Percentiles rank a stretch among this genome's conserved stretches.
Conservation (phyloP, 2,329 filamentous ascomycete genomes). For the Trichoderma simmonsii region DNA sequence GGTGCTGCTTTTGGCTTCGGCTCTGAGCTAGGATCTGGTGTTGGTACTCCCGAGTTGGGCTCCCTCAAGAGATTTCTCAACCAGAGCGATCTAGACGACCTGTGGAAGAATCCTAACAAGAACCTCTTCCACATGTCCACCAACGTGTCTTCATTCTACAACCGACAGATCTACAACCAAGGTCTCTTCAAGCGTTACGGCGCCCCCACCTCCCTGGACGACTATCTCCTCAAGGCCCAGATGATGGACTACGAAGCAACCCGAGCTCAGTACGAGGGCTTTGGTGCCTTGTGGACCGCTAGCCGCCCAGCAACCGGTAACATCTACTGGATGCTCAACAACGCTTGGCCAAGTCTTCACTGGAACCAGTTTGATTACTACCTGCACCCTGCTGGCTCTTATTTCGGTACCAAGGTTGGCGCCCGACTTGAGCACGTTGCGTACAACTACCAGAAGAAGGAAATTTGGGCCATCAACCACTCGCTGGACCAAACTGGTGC, state of each 20-base stretch:
- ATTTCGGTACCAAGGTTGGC: slow-evolving; percentile 56
- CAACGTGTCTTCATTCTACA: slow-evolving; percentile 52
- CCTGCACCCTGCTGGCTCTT: slow-evolving; percentile 54
- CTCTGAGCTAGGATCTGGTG: slow-evolving; percentile 59
- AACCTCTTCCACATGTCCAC: slow-evolving; percentile 60
- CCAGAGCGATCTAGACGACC: slow-evolving; percentile 46
- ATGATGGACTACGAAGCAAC: slow-evolving; percentile 64
- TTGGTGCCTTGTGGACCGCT: slow-evolving; percentile 48
- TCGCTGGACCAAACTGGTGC: slow-evolving; percentile 38
- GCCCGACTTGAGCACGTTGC: slow-evolving; percentile 50
- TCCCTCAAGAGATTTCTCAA: slow-evolving; percentile 55
- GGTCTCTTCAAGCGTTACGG: slow-evolving; percentile 53
- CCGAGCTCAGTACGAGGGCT: slow-evolving; percentile 57
- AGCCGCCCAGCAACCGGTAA: slow-evolving; percentile 54
- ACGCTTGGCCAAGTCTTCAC: slow-evolving; percentile 62
- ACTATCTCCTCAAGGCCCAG: slow-evolving; percentile 59
- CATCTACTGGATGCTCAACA: slow-evolving; percentile 67
- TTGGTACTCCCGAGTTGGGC: slow-evolving; percentile 57
- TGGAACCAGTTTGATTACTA: slow-evolving; percentile 66
- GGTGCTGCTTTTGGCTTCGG: slow-evolving; percentile 63
- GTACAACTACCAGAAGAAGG: slow-evolving; percentile 49
- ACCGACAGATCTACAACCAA: slow-evolving; percentile 55
- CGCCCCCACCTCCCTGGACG: slow-evolving; percentile 46
- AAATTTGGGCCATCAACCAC: slow-evolving; percentile 55
- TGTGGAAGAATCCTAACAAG: slow-evolving; percentile 55